phyloP scores from a whole-genome alignment of 2,329 filamentous ascomycete genomes.

The Domatiomyces catenatus region DNA sequence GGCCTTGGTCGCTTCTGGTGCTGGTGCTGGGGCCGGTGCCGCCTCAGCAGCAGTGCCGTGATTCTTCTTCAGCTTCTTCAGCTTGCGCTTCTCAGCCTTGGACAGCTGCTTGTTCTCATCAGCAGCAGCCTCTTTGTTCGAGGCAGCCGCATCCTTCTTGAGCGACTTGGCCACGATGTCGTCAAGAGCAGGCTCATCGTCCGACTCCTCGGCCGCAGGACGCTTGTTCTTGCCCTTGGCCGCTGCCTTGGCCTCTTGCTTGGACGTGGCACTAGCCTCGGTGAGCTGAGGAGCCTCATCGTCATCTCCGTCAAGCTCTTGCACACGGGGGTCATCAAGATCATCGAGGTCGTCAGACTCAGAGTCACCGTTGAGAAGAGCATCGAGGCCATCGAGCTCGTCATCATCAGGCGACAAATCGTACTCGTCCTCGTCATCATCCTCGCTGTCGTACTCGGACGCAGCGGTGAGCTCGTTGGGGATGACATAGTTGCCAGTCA shows the following conservation, averaged over 20 bases:
- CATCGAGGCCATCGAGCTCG: conserved; percentile 47
- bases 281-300: conserved; percentile 46
- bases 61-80: conserved; percentile 98
- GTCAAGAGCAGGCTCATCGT: conserved; percentile 51
- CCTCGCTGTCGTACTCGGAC: conserved; percentile 30
- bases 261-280: conserved; percentile 5
- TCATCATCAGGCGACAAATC: conserved; percentile 67
- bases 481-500: conserved; percentile 93
- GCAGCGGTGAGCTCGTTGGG: conserved; percentile 39
- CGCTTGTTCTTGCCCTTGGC: conserved; percentile 84
- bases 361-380: conserved; percentile 30
- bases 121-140: conserved; percentile 23
- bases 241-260: conserved; percentile 18
- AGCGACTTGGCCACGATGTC: conserved; percentile 65
- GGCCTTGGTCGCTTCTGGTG: conserved; percentile 40
- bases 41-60: conserved; percentile 61
- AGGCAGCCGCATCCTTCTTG: conserved; percentile 32
- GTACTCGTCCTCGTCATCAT: conserved; percentile 52
- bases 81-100: conserved; percentile 97
- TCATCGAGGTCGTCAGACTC: conserved; percentile 66
- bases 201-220: conserved; percentile 48
- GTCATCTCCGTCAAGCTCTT: conserved; percentile 59
- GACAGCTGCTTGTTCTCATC: conserved; percentile 57
- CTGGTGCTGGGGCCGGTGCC: conserved; percentile 20
- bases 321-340: conserved; percentile 64